A percentile compares a stretch with the other conserved stretches of the same genome.
Evolutionary conservation across 495 filamentous ascomycete species (phyloP).

Genomic region (Hypoxylon fragiforme): DNA sequence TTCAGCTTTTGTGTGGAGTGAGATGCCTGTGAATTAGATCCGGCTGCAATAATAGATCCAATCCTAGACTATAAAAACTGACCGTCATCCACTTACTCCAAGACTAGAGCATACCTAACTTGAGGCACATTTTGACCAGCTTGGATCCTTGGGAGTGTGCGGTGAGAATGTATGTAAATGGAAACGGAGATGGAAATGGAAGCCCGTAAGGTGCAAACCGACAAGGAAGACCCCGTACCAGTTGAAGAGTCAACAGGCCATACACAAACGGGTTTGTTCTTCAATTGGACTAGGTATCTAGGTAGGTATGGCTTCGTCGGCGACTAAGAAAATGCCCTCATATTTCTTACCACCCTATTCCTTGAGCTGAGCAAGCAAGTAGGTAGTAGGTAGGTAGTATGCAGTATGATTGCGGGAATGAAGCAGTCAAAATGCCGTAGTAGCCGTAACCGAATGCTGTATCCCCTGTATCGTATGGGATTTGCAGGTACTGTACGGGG

Average conservation of each 20-base stretch:
- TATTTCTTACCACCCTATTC: background rate
- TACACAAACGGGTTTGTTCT: slow-evolving; percentile 7
- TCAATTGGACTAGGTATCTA: slow-evolving; percentile 1
- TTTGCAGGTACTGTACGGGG: slow-evolving; percentile 17
- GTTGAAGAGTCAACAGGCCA: slow-evolving; percentile 4
- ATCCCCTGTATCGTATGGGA: slow-evolving; percentile 8
- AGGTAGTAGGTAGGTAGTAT: background rate
- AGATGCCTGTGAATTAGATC: no score
- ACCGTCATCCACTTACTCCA: slow-evolving; percentile 6
- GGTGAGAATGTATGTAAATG: no score
- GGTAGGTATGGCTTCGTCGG: background rate
- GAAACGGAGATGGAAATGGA: slow-evolving; percentile 11
- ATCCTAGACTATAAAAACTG: slow-evolving; percentile 14
- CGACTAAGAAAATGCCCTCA: background rate
- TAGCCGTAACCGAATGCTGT: slow-evolving; percentile 3
- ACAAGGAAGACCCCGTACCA: slow-evolving; percentile 25
- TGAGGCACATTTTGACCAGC: no score
- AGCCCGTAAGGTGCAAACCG: slow-evolving; percentile 6
- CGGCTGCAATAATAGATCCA: slow-evolving; percentile 25
- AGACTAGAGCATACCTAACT: no score
- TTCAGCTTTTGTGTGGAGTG: slow-evolving; percentile 16
- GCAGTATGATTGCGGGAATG: slow-evolving; percentile 17
- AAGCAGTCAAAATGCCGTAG: slow-evolving; percentile 11
- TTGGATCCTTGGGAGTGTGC: no score
- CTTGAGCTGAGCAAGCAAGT: background rate